Evolutionary conservation across 495 filamentous ascomycete species (phyloP), one percentile per base, ranked within the genome.

Genomic region (Aspergillus baeticus): DNA sequence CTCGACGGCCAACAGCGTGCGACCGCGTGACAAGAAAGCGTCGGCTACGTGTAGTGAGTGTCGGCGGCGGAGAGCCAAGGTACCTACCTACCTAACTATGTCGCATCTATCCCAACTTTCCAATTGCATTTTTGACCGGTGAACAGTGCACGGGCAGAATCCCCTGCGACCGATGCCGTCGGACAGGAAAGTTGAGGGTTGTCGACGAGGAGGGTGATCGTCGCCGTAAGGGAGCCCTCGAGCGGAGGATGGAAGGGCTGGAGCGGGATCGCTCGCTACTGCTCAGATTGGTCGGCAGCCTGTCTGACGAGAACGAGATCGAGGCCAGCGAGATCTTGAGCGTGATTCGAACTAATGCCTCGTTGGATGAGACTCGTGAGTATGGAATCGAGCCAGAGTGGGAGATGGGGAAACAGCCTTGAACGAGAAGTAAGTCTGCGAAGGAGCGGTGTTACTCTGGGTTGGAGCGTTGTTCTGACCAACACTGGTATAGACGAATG

Each of bases 151-250:
- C 21, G 14, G 48, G 48, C 11, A 18, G 26, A 10, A 18, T 35
- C 6, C 48, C 48, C 31, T 51, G 48, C 21, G 48, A 37, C 6
- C 29, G n/a, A 3, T 51, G 48, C 21, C 48, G 33, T 36, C 48
- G 31, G n/a, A n/a, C n/a, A n/a, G 17, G n/a, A 51, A 51, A 2
- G 22, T 14, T 6, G 31, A 4, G 6, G 36, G 48, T 38, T 34
- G 5, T 51, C 31, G 48, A 51, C n/a, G 48, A 51, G 23, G 48
- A 51, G 15, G 21, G 18, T 17, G 48, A 51, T 33, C 15, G 48
- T 18, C 48, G 48, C n/a, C 48, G 48, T 11, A 33, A 35, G 1
- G 48, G 48, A 14, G 15, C 22, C 15, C 48, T 51, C 4, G 31
- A 38, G 48, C 48, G 48, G 13, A 14, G 34, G 17, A 2, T 51